Conservation (phyloP, 73 alveolate species). For the Urostyla sp. region DNA sequence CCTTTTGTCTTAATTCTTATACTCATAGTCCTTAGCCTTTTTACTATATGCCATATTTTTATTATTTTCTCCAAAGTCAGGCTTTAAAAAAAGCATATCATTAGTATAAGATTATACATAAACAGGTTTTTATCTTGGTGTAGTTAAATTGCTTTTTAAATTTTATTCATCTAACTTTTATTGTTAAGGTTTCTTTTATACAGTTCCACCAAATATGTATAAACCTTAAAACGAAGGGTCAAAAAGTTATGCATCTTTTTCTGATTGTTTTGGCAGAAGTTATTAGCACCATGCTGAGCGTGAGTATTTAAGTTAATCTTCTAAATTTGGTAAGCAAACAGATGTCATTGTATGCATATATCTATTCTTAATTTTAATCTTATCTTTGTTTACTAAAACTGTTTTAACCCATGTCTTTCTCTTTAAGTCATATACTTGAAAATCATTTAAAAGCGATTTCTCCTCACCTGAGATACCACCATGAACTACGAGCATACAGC, state of each 20-base stretch:
- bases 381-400: neutral
- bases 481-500: slow-evolving; percentile 27
- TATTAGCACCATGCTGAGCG: slow-evolving; percentile 13
- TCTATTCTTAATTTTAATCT: neutral
- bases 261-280: slow-evolving; percentile 8
- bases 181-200: neutral
- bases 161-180: neutral
- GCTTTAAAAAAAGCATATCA: slow-evolving; percentile 12
- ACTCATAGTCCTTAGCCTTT: slow-evolving; percentile 5
- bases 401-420: slow-evolving; percentile 24
- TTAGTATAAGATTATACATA: neutral
- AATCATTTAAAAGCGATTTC: slow-evolving; percentile 18
- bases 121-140: neutral
- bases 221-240: slow-evolving; percentile 6
- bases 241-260: neutral
- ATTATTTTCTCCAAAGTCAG: slow-evolving; percentile 4
- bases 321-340: neutral
- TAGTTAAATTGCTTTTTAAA: neutral
- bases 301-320: neutral
- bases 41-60: neutral
- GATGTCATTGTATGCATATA: slow-evolving; percentile 56
- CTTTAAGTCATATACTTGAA: slow-evolving; percentile 16
- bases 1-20: neutral
- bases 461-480: slow-evolving; percentile 42
- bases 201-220: slow-evolving; percentile 44